Conservation (phyloP, 1,139 yeast species). For the Hansenula lynferdii region DNA sequence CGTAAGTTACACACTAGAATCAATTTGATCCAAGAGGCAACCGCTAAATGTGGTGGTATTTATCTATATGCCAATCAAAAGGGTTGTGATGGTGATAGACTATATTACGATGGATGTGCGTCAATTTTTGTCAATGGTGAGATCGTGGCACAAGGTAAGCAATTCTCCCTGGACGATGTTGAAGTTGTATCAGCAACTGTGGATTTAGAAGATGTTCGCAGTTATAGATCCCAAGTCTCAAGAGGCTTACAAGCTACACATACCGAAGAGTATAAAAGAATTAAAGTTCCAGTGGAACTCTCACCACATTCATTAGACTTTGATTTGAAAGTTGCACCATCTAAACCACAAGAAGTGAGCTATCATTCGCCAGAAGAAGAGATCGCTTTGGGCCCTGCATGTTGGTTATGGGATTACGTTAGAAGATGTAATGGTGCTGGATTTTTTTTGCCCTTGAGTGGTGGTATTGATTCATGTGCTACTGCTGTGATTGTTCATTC, state of each 20-base stretch:
- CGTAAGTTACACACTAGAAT: conserved; percentile 83
- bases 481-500: conserved; percentile 92
- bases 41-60: conserved; percentile 94
- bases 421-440: conserved; percentile 90
- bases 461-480: conserved; percentile 98
- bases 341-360: conserved; percentile 42
- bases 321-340: conserved; percentile 61
- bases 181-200: conserved; percentile 93
- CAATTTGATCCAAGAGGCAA: conserved; percentile 84
- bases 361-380: conserved; percentile 91
- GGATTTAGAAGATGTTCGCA: conserved; percentile 85
- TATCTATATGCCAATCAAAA: conserved; percentile 91
- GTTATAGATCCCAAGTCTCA: conserved; percentile 68
- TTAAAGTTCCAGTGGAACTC: conserved; percentile 57
- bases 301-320: conserved; percentile 55
- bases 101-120: conserved; percentile 97
- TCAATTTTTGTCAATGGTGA: conserved; percentile 87
- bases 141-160: conserved; percentile 89
- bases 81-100: conserved; percentile 97
- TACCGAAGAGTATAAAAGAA: conserved; percentile 48
- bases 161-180: conserved; percentile 83
- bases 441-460: conserved; percentile 86
- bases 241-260: conserved; percentile 72
- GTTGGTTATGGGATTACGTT: conserved; percentile 98
- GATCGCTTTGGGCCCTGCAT: conserved; percentile 96